Base-by-base conservation (phyloP, 2,329 filamentous ascomycete genomes). In the Hirsutella minnesotensis region DNA sequence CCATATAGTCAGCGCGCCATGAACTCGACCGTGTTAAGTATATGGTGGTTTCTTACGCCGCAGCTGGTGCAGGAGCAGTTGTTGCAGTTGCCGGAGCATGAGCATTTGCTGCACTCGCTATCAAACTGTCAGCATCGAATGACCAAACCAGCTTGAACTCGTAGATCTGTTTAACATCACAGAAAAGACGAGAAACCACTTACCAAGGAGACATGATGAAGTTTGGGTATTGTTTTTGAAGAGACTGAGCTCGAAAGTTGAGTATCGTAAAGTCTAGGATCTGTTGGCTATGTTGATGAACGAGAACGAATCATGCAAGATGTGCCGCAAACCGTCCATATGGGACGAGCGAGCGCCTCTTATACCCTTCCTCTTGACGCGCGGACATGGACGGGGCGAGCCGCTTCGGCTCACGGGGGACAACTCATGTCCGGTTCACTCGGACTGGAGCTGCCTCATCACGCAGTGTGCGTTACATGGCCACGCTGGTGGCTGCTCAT, bases 11-110 rank as follows among this genome's bases (percentile, higher is more conserved):
- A 12, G 12, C 12, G 24, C 7, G 7, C 24, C 24, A 12, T 7
- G 24, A 27, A 27, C n/a, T n/a, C n/a, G n/a, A 27, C 24, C 12
- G 7, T 64, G 31, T 42, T 49, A 15, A 49, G 49, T 7, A 27
- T 39, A 53, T 24, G 53, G 56, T 13, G 60, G 55, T 3, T 42
- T 54, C 50, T 35, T 42, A 52, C 49, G 42, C 48, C 44, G 52
- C 52, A 54, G 45, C 40, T 47, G 38, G 31, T 37, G 52, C 52
- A 54, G 30, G 50, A 47, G 47, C 52, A 54, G 37, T 40, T 24
- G 41, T 49, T 31, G 47, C 52, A 54, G 43, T 39, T 36, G 47
- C 49, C 48, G 44, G 52, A 31, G 49, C 52, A 54, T 31, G 44
- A 45, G 49, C 51, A 54, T 20, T 37, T 38, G 27, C 47, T 45